Base-by-base conservation (phyloP, 2,329 filamentous ascomycete genomes). In the Nothophaeocryptopus gaeumannii region DNA sequence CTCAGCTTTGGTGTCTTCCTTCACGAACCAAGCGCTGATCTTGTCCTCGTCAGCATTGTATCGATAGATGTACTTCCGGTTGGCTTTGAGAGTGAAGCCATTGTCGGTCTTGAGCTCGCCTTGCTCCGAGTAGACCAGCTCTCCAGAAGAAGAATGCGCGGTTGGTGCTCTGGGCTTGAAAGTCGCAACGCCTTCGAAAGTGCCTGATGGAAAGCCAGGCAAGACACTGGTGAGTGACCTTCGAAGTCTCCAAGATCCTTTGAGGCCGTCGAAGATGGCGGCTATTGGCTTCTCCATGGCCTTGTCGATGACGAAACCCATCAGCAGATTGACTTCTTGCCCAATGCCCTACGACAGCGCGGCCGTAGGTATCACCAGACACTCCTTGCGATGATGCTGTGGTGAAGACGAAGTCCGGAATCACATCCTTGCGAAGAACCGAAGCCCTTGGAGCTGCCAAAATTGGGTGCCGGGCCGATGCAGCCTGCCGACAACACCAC, bases 11-110 rank as follows among this genome's bases (percentile, higher is more conserved):
- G 75, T 68, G 56, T 89, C 84, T 30, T 86, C 81, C 55, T 83
- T 82, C 34, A 82, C 82, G 59, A 91, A 91, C 86, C 86, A 92
- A 1, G 86, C 83, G 51, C 80, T 85, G 26, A 92, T 74, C 37
- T 69, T 72, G 61, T 90, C 85, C 2, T 68, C 74, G n/a, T 58
- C 63, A 48, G 84, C 81, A 45, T 81, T 75, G 60, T 89, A 90
- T 0, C 87, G 79, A 74, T 87, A 91, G 1, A 88, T 75, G 61
- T 92, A 91, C 15, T 86, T 80, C 15, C 83, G 73, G 11, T 79
- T 83, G 0, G 84, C 84, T 31, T 74, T 75, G 62, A 88, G 83
- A 0, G 72, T 62, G 35, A 65, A 60, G 11, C 66, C 67, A 52
- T 63, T 66, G n/a, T 67, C 66, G 7, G 64, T 69, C 36, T 63